Base-by-base conservation (phyloP, 805 yeast species). In the Kluyveromyces nonfermentans region DNA sequence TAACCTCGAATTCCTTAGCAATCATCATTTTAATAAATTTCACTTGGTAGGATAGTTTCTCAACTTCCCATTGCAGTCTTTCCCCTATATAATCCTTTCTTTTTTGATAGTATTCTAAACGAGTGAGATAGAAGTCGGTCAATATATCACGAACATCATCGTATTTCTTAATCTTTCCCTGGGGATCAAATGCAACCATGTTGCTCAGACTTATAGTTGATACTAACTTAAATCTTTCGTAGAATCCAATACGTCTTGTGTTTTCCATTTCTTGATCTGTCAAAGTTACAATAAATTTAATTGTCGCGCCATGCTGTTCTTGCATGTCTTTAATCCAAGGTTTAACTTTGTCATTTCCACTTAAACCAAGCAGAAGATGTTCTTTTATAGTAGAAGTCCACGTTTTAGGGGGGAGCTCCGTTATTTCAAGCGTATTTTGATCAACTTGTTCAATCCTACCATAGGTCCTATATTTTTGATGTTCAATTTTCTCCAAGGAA, bases 321-420 rank as follows among this genome's bases (percentile, higher is more conserved):
- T 82, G 87, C 80, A 89, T 77, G 63, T 90, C 97, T 53, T 86
- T 89, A 48, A 90, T 87, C 95, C 97, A 90, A 19, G 88, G 77
- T 46, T 72, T 72, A 15, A 64, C 68, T 56, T 82, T 87, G 31
- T 88, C 96, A 42, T 70, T 74, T n/a, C 89, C 89, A 35, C 76
- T 69, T 50, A 86, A 67, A 19, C 89, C 94, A 44, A 77, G 74
- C 47, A 85, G 65, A 51, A 93, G 68, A 53, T 75, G 85, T 57
- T 89, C 96, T 63, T 90, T 93, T 74, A 90, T 79, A 37, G 81
- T 83, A 44, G 84, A 75, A 2, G 95, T 93, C 98, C 98, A 93
- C 59, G 85, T 80, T 50, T 82, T 82, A 10, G 89, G 82, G 3
- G 98, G 98, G 40, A 93, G 69, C 63, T 93, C 98, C 4, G 95